phyloP scores from a whole-genome alignment of 1,139 yeast species.

The Taphrina flavorubra region DNA sequence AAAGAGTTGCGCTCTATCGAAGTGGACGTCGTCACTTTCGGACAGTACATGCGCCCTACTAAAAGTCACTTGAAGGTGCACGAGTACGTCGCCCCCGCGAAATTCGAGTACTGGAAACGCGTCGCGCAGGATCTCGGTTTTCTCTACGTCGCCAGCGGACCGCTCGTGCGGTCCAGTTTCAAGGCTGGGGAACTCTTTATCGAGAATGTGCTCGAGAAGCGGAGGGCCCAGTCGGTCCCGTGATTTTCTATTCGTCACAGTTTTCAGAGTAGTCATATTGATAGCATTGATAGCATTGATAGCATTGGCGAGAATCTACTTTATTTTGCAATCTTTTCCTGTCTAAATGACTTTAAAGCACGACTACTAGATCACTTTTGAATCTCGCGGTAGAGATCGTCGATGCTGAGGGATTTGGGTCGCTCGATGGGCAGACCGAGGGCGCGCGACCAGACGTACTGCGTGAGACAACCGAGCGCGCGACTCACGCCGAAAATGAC shows the following conservation, averaged over 20 bases:
- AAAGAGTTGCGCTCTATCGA: conserved; percentile 68
- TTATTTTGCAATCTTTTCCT: too few species aligned
- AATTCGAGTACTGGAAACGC: conserved; percentile 91
- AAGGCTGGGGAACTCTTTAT: conserved; percentile 98
- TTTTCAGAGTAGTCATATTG: not conserved
- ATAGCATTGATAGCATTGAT: not conserved
- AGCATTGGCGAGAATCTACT: conserved; percentile 4
- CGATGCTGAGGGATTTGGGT: conserved; percentile 63
- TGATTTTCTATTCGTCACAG: not conserved
- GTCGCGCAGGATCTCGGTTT: conserved; percentile 89
- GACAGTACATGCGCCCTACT: conserved; percentile 97
- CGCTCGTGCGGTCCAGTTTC: conserved; percentile 92
- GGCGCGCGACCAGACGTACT: conserved; percentile 94
- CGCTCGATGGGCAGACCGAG: conserved; percentile 95
- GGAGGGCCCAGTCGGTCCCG: not conserved
- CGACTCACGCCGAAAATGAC: conserved; percentile 67
- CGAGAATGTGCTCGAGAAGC: conserved; percentile 78
- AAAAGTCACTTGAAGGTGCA: conserved; percentile 98
- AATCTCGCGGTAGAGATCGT: conserved; percentile 37
- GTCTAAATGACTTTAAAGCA: too few species aligned
- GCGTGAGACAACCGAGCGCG: conserved; percentile 68
- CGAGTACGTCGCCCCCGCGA: conserved; percentile 92
- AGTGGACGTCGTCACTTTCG: conserved; percentile 97
- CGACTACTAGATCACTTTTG: not conserved
- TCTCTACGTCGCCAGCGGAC: conserved; percentile 95